Conservation (phyloP, 1,284 basidiomycete genomes). For the Trichosporon ovoides region DNA sequence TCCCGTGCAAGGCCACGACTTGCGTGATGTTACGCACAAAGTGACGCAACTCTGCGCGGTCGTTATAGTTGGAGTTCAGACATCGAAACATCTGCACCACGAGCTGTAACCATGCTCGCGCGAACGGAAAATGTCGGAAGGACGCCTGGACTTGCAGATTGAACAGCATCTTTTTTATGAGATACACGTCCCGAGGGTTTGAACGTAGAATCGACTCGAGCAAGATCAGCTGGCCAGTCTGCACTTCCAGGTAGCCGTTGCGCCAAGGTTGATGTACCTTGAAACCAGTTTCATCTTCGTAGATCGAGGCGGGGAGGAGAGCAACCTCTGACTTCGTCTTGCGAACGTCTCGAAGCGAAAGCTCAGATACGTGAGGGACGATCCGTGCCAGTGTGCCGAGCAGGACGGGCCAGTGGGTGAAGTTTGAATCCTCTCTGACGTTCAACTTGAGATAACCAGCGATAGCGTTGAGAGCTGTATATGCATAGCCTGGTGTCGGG, state of each 20-base stretch:
- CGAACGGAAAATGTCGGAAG: constrained; percentile 47
- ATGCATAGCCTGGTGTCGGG: constrained; percentile 62
- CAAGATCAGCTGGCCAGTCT: constrained; percentile 66
- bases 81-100: constrained; percentile 66
- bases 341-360: constrained; percentile 67
- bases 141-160: constrained; percentile 51
- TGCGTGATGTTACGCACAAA: constrained; percentile 65
- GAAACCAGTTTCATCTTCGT: constrained; percentile 53
- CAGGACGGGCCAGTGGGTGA: constrained; percentile 55
- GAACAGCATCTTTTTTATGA: constrained; percentile 64
- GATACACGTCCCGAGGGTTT: constrained; percentile 65
- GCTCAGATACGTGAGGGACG: constrained; percentile 60
- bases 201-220: constrained; percentile 62
- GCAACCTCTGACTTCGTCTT: constrained; percentile 67
- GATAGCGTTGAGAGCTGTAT: constrained; percentile 64
- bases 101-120: constrained; percentile 65
- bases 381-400: constrained; percentile 59
- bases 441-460: constrained; percentile 63
- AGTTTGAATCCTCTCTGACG: constrained; percentile 53
- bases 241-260: constrained; percentile 57
- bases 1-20: constrained; percentile 61
- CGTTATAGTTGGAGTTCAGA: constrained; percentile 69
- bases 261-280: constrained; percentile 49
- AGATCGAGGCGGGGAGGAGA: constrained; percentile 56
- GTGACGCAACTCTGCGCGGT: constrained; percentile 63